phyloP scores from a whole-genome alignment of 2,329 filamentous ascomycete genomes.

The Exophiala alcalophila region DNA sequence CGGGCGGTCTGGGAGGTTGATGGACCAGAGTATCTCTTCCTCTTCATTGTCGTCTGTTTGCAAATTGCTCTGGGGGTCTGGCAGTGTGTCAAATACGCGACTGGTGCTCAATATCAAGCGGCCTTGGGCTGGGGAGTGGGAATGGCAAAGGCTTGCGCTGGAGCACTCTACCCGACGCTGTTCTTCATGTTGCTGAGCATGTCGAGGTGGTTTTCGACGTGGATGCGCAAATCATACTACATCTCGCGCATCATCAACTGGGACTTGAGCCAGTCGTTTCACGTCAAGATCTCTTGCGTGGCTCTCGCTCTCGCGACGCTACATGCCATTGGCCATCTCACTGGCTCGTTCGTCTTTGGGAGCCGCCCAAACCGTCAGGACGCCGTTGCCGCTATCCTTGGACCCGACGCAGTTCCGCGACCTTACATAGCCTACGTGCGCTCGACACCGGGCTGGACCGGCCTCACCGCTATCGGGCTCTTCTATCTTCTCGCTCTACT shows the following conservation, averaged over 20 bases:
- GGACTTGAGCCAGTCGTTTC: constrained; percentile 56
- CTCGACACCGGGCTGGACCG: constrained; percentile 51
- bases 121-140: constrained; percentile 58
- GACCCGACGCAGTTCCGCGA: constrained; percentile 43
- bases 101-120: constrained; percentile 43
- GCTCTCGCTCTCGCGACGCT: constrained; percentile 52
- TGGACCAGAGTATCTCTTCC: constrained; percentile 52
- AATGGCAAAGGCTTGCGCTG: constrained; percentile 55
- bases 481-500: constrained; percentile 51
- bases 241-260: constrained; percentile 57
- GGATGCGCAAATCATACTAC: constrained; percentile 50
- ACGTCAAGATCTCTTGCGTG: constrained; percentile 54
- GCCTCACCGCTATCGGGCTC: constrained; percentile 48
- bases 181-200: constrained; percentile 60
- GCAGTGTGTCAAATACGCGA: constrained; percentile 56
- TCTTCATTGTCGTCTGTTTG: constrained; percentile 47
- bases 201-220: constrained; percentile 56
- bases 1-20: constrained; percentile 57
- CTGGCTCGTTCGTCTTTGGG: constrained; percentile 51
- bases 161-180: constrained; percentile 56
- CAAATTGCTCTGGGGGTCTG: constrained; percentile 54
- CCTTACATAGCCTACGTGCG: constrained; percentile 49
- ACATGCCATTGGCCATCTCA: constrained; percentile 55
- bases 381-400: constrained; percentile 46
- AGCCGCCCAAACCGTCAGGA: constrained; percentile 47